A percentile compares a stretch with the other conserved stretches of the same genome.
These are phyloP conservation scores for Phylloporus sp. DNA, from an alignment of 768 basidiomycete genomes.

Conservation along the genomic window DNA sequence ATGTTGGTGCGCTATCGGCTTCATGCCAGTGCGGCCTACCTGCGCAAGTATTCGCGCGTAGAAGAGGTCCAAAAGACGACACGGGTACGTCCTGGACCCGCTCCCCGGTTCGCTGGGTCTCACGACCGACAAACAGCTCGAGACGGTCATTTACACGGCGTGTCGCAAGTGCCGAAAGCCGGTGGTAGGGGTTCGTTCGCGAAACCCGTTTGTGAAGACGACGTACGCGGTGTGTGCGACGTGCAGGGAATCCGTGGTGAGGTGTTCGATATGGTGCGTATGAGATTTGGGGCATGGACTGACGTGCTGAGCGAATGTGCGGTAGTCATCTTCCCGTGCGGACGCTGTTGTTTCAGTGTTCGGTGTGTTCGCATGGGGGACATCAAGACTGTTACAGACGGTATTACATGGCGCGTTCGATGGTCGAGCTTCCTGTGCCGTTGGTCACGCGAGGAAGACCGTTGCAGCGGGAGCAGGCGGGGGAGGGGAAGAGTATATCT, in stretches of 20 bases:
- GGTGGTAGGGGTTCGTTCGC: conserved; percentile 37
- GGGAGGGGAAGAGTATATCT: conserved; percentile 12
- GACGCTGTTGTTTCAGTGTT: conserved; percentile 65
- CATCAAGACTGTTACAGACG: conserved; percentile 73
- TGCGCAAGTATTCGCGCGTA: conserved; percentile 58
- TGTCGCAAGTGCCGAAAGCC: conserved; percentile 71
- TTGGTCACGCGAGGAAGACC: conserved; percentile 20
- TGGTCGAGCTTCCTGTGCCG: conserved; percentile 38
- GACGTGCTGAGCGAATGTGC: not conserved
- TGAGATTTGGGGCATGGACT: not conserved
- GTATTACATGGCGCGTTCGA: conserved; percentile 58
- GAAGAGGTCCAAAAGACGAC: conserved; percentile 51
- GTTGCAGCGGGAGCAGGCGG: conserved; percentile 15
- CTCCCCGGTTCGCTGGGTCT: not conserved
- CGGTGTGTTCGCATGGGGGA: conserved; percentile 74
- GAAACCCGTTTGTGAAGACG: conserved; percentile 31
- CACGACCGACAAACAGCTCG: conserved; percentile 41
- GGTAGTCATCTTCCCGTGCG: conserved; percentile 72
- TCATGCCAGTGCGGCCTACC: conserved; percentile 64
- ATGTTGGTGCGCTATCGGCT: conserved; percentile 57
- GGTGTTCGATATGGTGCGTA: conserved; percentile 71
- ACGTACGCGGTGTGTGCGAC: conserved; percentile 51
- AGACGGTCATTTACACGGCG: conserved; percentile 64
- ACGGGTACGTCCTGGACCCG: conserved; percentile 35
- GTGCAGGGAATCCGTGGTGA: conserved; percentile 46